Conservation (phyloP, 2,329 filamentous ascomycete genomes). For the Apiospora hydei region DNA sequence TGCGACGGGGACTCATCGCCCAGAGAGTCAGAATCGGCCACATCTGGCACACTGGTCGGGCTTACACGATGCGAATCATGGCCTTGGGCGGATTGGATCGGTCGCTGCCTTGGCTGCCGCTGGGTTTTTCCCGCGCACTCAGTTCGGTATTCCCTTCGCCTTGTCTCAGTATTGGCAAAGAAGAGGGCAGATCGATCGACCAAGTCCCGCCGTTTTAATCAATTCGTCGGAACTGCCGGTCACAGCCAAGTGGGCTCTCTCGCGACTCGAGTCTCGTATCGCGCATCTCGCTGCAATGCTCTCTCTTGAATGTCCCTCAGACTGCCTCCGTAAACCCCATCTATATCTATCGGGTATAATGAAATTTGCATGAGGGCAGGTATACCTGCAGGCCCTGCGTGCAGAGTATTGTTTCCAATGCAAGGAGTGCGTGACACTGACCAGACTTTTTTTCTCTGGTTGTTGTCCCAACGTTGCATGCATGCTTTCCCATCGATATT, state of each 20-base stretch:
- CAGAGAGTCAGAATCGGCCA: not conserved
- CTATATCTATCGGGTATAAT: not conserved
- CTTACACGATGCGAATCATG: slow-evolving; percentile 15
- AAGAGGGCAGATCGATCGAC: not conserved
- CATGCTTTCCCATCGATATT: slow-evolving; percentile 6
- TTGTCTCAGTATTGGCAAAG: not conserved
- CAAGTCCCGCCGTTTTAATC: slow-evolving; percentile 17
- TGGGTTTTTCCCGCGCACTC: not conserved
- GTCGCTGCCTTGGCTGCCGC: not conserved
- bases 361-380: not conserved
- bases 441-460: not conserved
- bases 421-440: not conserved
- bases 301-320: not conserved
- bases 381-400: not conserved
- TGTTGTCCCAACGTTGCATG: slow-evolving; percentile 3
- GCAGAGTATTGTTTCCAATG: not conserved
- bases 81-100: not conserved
- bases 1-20: not conserved
- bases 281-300: not conserved
- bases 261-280: slow-evolving; percentile 1
- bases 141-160: not conserved
- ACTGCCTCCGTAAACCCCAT: not conserved
- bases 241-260: slow-evolving; percentile 7
- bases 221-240: slow-evolving; percentile 17
- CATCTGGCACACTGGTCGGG: slow-evolving; percentile 16